Conservation (phyloP, 495 filamentous ascomycete genomes). For the Neurospora sp. region DNA sequence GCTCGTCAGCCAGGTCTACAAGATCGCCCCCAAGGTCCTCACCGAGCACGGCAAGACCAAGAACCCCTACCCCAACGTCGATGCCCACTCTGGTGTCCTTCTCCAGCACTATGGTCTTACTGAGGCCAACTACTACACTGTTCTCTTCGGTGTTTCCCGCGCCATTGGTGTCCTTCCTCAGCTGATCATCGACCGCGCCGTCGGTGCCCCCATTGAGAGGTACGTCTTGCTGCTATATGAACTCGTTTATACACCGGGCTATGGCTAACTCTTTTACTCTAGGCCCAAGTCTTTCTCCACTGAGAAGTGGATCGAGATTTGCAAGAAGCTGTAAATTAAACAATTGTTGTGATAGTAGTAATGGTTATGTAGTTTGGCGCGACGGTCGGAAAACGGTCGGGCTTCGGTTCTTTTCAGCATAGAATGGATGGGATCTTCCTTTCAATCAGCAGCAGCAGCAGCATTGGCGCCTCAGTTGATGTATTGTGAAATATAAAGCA, state of each 20-base stretch:
- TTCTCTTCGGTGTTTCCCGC: conserved; percentile 96
- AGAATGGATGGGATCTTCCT: conserved; percentile 13
- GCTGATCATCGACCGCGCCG: conserved; percentile 97
- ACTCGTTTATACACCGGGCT: not conserved
- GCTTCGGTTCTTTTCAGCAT: conserved; percentile 21
- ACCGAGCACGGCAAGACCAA: conserved; percentile 99
- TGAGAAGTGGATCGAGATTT: conserved; percentile 86
- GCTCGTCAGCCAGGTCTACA: conserved; percentile 98
- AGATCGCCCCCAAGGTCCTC: conserved; percentile 94
- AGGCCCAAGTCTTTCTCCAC: conserved; percentile 96
- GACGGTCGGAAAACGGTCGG: conserved; percentile 18
- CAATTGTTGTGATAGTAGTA: conserved; percentile 1
- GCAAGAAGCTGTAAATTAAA: conserved; percentile 66
- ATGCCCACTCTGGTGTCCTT: conserved; percentile 86
- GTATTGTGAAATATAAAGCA: not conserved
- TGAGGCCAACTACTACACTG: conserved; percentile 99
- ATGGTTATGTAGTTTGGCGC: conserved; percentile 17
- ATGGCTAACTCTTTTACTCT: conserved; percentile 24
- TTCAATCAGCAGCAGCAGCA: not conserved
- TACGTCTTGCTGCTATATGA: conserved; percentile 8
- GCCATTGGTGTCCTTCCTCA: conserved; percentile 97
- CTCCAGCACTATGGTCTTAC: conserved; percentile 99
- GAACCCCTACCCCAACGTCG: conserved; percentile 50
- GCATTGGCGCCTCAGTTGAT: not conserved
- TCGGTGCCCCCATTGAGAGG: conserved; percentile 74